Evolutionary conservation across 73 alveolate species (phyloP), one percentile per base, ranked within the genome.

Genomic region (Strombidium stylifer): DNA sequence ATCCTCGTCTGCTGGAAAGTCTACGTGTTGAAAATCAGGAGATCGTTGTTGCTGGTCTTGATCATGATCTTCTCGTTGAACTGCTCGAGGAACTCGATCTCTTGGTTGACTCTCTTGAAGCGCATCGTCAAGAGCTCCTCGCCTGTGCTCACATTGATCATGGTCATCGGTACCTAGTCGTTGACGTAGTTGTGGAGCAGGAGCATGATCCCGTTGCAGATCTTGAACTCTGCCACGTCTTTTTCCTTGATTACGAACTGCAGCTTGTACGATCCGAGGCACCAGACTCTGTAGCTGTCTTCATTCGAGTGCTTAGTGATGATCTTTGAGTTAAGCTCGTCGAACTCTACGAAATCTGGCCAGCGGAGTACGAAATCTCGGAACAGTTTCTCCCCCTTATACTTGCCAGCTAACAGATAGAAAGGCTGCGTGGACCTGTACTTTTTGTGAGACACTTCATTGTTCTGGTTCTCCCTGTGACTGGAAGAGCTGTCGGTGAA

Each of bases 341-440:
- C 86, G 32, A 73, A 73, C 32, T 73, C 86, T 8, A 73, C 59
- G 51, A 73, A 73, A 59, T 73, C 86, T 2, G 86, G 86, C 78
- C 77, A 73, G 12, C 77, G 12, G 39, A 73, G 48, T 0, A 55
- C 32, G 26, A 73, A 73, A 14, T 53, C 57, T 14, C 27, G 58
- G 31, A 73, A 73, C 11, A 73, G 71, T 26, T 64, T 42, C 37
- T 64, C 14, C 11, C 78, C 78, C 19, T 64, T 64, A 31, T 40
- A 64, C 24, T 44, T 55, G n/a, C 10, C n/a, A 32, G 4, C 42
- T 32, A 5, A 62, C 78, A 10, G 42, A 44, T 6, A 64, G 37
- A 23, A 64, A 64, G 1, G 34, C 25, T 27, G 25, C 16, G 44
- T 46, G 21, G 21, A 4, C 6, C 1, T 10, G 31, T 14, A 40